Evolutionary conservation across 1,284 basidiomycete genomes (phyloP).

Genomic region (Austroboletus rostrupii): DNA sequence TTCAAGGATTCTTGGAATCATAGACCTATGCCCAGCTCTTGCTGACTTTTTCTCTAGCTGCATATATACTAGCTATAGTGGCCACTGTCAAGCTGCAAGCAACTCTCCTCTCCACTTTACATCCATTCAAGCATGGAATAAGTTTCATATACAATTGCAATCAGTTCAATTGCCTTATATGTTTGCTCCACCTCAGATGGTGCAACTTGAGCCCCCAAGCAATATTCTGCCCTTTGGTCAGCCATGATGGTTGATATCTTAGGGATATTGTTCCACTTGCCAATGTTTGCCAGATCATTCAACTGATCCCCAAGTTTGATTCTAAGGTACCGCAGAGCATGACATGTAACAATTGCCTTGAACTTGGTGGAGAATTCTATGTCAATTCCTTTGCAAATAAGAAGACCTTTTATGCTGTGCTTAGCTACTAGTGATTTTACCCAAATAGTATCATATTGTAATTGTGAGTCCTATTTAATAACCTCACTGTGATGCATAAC

Average conservation of each 20-base stretch:
- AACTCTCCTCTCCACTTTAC: not conserved
- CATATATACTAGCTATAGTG: not conserved
- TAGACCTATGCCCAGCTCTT: slow-evolving; percentile 2
- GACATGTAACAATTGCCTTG: slow-evolving; percentile 6
- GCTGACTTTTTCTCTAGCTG: slow-evolving; percentile 4
- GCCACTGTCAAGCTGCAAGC: not conserved
- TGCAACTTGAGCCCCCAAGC: not conserved
- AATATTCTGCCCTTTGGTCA: not conserved
- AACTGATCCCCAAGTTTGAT: slow-evolving; percentile 6
- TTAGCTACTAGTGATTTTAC: slow-evolving; percentile 7
- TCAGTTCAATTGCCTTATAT: not conserved
- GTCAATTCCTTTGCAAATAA: slow-evolving; percentile 13
- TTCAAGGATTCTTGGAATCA: not conserved
- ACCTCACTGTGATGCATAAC: no score
- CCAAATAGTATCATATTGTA: no score
- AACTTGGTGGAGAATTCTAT: slow-evolving; percentile 4
- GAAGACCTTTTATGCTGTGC: slow-evolving; percentile 9
- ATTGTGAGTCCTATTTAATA: no score
- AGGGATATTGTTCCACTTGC: not conserved
- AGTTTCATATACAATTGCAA: not conserved
- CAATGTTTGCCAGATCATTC: not conserved
- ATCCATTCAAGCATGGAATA: not conserved
- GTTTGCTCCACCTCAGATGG: not conserved
- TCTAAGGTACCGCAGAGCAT: not conserved
- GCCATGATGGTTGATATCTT: not conserved